phyloP scores from a whole-genome alignment of 768 basidiomycete species.

The Floccularia luteovirens region DNA sequence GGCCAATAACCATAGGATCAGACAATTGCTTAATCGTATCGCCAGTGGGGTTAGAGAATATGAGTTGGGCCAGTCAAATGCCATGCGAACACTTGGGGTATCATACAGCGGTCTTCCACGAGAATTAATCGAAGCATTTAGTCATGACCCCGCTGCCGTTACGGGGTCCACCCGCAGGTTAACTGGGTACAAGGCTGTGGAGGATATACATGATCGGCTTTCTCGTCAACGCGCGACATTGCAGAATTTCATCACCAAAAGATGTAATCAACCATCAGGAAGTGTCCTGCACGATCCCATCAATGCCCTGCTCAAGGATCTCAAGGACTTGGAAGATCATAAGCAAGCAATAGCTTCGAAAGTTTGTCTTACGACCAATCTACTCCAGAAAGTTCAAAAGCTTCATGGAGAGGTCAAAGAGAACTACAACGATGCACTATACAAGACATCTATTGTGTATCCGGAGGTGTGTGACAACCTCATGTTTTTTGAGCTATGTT shows the following conservation, averaged over 20 bases:
- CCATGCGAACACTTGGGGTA: conserved; percentile 40
- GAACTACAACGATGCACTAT: conserved; percentile 56
- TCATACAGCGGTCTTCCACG: conserved; percentile 44
- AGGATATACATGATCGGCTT: conserved; percentile 64
- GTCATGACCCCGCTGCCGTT: conserved; percentile 73
- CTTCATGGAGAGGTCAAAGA: conserved; percentile 51
- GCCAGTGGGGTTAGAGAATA: conserved; percentile 58
- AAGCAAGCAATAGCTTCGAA: conserved; percentile 34
- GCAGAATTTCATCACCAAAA: conserved; percentile 30
- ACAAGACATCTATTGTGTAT: conserved; percentile 69
- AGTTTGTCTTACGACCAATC: conserved; percentile 39
- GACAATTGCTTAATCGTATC: conserved; percentile 62
- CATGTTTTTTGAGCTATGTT: neutral
- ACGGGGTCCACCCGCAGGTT: conserved; percentile 55
- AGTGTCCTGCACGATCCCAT: conserved; percentile 52
- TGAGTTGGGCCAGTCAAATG: conserved; percentile 47
- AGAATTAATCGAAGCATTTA: conserved; percentile 67
- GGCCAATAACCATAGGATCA: conserved; percentile 58
- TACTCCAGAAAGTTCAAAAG: conserved; percentile 45
- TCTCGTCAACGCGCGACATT: conserved; percentile 52
- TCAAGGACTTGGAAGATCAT: conserved; percentile 43
- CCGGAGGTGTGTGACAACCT: conserved; percentile 48
- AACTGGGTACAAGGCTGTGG: conserved; percentile 65
- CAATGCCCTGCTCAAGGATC: conserved; percentile 33
- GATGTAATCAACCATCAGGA: conserved; percentile 16